Conservation (phyloP, 768 basidiomycete species). For the Termitomyces sp. region DNA sequence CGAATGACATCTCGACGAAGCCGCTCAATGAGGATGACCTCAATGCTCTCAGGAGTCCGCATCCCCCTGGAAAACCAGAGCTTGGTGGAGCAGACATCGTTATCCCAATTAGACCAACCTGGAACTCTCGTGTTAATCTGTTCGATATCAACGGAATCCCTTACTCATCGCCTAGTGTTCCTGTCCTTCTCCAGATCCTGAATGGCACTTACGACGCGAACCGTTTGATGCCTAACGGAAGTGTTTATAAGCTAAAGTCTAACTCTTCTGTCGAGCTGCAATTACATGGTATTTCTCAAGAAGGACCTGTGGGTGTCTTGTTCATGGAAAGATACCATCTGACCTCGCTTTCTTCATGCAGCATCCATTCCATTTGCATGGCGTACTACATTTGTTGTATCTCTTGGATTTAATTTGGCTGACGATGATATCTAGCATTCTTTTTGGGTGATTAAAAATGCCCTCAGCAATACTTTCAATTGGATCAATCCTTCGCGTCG, state of each 20-base stretch:
- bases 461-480: conserved; percentile 1
- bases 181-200: conserved; percentile 1
- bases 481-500: conserved; percentile 3
- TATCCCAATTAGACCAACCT: background rate
- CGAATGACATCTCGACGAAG: background rate
- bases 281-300: background rate
- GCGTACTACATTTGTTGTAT: background rate
- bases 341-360: background rate
- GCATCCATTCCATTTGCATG: conserved; percentile 5
- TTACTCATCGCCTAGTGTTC: background rate
- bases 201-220: background rate
- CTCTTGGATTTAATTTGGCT: background rate
- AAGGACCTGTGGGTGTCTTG: background rate
- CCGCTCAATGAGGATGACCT: conserved; percentile 3
- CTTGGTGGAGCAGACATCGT: conserved; percentile 3
- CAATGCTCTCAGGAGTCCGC: background rate
- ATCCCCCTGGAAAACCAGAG: background rate
- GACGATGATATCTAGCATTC: background rate
- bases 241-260: background rate
- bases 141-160: background rate
- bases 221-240: background rate
- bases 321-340: background rate
- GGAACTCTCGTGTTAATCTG: background rate
- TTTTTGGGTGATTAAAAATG: conserved; percentile 5
- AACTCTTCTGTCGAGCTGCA: conserved; percentile 4